Base-by-base conservation (phyloP, 2,329 filamentous ascomycete genomes). In the Fusarium nygamai region DNA sequence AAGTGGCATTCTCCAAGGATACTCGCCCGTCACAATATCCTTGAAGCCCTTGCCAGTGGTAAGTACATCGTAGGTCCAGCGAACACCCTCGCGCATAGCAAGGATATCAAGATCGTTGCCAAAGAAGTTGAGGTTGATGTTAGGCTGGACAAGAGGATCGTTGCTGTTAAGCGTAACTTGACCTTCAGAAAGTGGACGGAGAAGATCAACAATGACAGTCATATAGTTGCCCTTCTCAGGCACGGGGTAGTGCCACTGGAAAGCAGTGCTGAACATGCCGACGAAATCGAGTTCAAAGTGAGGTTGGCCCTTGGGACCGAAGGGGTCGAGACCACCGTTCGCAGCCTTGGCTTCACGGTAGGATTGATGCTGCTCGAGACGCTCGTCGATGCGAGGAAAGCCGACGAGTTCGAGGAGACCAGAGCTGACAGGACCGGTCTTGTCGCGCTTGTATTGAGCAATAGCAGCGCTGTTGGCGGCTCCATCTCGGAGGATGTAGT, bases 261-360 rank as follows among this genome's bases (percentile, higher is more conserved):
- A 86, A 9, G 85, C 84, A 50, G 81, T 82, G 53, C 81, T 73
- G 77, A 91, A 92, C 83, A 91, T 86, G 60, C 84, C 82, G 17
- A 92, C 86, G 74, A 92, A 92, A 80, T 92, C 89, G 39, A 90
- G 84, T 80, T 91, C 88, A 72, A 91, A 90, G 72, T 91, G 89
- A 33, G 89, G 89, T 78, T 91, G 88, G 12, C 88, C 88, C 8
- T 80, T 83, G 0, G 88, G 88, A 4, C 85, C 85, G 75, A 90
- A 90, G 6, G 88, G 88, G 62, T 91, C 89, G 0, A 80, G 73
- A 1, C 82, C 83, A 17, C 83, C 85, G 70, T 86, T 86, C 27
- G 80, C 81, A 20, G 79, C 79, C 70, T 86, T 85, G 29, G 80
- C 79, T 53, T 80, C 73, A 14, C 80, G 79, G 73, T 91, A 92